These are phyloP conservation scores for Apophysomyces trapeziformis DNA, from an alignment of 371 early-diverging fungal genomes.

Conservation along the genomic window DNA sequence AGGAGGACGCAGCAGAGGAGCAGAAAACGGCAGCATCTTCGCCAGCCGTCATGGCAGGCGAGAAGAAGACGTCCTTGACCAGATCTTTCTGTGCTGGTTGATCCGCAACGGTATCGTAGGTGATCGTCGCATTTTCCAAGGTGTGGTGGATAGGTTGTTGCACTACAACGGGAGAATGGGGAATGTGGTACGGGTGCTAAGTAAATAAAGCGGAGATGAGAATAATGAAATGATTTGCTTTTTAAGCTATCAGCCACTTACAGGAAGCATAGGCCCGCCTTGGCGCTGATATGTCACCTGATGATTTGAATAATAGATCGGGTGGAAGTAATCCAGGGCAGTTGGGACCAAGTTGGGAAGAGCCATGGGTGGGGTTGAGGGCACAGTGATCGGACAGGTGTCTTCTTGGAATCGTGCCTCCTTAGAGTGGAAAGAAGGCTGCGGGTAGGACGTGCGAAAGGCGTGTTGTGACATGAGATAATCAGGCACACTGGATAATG, in stretches of 20 bases:
- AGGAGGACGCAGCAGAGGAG: constrained; percentile 23
- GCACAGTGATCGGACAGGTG: neutral
- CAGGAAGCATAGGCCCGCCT: constrained; percentile 10
- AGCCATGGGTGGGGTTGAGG: neutral
- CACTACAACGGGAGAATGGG: constrained; percentile 13
- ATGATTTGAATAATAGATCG: constrained; percentile 8
- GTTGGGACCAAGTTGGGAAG: neutral
- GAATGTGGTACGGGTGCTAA: constrained; percentile 13
- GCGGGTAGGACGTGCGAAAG: constrained; percentile 1
- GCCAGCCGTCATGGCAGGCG: constrained; percentile 38
- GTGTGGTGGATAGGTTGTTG: constrained; percentile 49
- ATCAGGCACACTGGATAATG: neutral
- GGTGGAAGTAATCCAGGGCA: constrained; percentile 4
- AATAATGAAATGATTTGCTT: constrained; percentile 8
- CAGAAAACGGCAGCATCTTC: constrained; percentile 17
- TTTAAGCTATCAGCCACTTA: constrained; percentile 9
- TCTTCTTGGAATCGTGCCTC: constrained; percentile 2
- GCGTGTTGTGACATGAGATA: neutral
- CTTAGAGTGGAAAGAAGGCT: neutral
- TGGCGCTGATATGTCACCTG: constrained; percentile 11
- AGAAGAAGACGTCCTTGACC: constrained; percentile 54
- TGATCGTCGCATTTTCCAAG: constrained; percentile 53
- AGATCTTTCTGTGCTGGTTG: constrained; percentile 39
- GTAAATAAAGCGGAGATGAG: constrained; percentile 11
- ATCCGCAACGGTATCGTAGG: constrained; percentile 39